Evolutionary conservation across 805 yeast genomes (phyloP).

Genomic region (Tanozyma kutaoensis): DNA sequence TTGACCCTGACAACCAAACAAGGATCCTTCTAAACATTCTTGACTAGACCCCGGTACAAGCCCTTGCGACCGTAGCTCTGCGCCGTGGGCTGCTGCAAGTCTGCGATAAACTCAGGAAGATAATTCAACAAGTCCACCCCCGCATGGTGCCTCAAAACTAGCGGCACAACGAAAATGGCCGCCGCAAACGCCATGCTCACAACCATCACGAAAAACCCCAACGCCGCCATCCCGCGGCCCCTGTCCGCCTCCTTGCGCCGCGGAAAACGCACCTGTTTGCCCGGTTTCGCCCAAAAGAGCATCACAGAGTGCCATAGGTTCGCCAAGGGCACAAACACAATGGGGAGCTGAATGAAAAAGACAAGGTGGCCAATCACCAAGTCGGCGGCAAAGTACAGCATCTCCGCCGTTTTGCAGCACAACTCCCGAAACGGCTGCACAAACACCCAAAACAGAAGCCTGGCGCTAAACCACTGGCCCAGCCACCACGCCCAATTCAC

Average conservation of each 20-base stretch:
- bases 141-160: too few species aligned
- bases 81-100: too few species aligned
- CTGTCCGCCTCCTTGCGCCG: constrained; percentile 24
- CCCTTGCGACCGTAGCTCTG: too few species aligned
- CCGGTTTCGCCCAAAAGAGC: constrained; percentile 56
- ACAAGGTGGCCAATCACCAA: constrained; percentile 45
- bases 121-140: too few species aligned
- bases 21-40: too few species aligned
- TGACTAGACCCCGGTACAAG: too few species aligned
- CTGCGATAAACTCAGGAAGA: too few species aligned
- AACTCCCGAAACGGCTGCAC: constrained; percentile 57
- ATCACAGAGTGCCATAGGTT: constrained; percentile 56
- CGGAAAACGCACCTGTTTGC: constrained; percentile 32
- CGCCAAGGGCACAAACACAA: constrained; percentile 48
- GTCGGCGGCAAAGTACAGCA: constrained; percentile 58
- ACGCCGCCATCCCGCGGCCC: constrained; percentile 2
- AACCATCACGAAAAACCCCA: constrained; percentile 19
- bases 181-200: constrained; percentile 7
- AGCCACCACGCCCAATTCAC: constrained; percentile 62
- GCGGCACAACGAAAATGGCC: too few species aligned
- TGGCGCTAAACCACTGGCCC: constrained; percentile 54
- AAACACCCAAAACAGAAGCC: constrained; percentile 46
- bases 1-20: too few species aligned
- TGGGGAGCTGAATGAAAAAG: constrained; percentile 44
- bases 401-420: constrained; percentile 48